Evolutionary conservation across 306 rosid genomes (phyloP).

Genomic region (Abrus precatorius): DNA sequence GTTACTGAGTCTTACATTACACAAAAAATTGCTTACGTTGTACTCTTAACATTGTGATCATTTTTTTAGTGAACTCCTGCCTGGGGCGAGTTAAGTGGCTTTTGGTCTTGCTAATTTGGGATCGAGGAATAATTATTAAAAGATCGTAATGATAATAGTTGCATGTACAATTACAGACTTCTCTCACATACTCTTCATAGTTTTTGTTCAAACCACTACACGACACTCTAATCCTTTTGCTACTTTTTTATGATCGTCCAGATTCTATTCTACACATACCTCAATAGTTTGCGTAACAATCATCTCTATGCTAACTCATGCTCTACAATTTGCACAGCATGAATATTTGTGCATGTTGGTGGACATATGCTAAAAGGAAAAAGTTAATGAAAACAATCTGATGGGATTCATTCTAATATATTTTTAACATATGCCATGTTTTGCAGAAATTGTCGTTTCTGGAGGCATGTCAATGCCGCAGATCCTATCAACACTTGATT

Average conservation of each 20-base stretch:
- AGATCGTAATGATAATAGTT: background rate
- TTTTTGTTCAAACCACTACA: constrained; percentile 15
- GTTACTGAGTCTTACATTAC: constrained; percentile 32
- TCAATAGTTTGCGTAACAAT: background rate
- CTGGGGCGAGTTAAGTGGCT: constrained; percentile 19
- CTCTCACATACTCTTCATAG: background rate
- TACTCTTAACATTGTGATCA: constrained; percentile 20
- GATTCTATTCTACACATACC: background rate
- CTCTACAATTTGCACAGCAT: constrained; percentile 25
- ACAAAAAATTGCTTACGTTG: constrained; percentile 19
- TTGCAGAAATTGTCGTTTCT: constrained; percentile 95
- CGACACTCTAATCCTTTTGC: background rate
- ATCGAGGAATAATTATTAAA: constrained; percentile 24
- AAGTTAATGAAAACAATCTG: constrained; percentile 2
- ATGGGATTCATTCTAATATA: background rate
- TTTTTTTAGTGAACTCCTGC: constrained; percentile 9
- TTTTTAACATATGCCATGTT: constrained; percentile 25
- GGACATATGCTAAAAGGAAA: constrained; percentile 14
- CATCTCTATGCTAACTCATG: constrained; percentile 10
- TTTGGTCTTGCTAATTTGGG: constrained; percentile 28
- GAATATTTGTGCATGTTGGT: background rate
- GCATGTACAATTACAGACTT: constrained; percentile 21
- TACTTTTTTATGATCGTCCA: constrained; percentile 5
- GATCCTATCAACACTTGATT: constrained; percentile 75
- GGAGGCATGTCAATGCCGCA: constrained; percentile 99